Base-by-base conservation (phyloP, 1,284 basidiomycete genomes). In the Ceratorhiza oryzae-sativae region DNA sequence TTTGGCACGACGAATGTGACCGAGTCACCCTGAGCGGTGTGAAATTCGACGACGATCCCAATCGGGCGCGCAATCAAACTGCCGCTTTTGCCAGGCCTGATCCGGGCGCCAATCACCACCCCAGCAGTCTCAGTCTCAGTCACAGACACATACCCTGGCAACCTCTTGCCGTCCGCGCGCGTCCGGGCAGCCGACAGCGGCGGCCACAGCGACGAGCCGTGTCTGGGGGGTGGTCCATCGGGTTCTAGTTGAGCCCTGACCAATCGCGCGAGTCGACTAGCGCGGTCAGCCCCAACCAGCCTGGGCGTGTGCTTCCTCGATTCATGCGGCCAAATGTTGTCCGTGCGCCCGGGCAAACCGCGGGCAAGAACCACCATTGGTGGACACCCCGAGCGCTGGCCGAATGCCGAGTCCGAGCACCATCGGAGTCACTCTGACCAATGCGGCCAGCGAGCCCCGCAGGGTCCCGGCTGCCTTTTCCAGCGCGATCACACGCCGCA, bases 11-110 rank as follows among this genome's bases (percentile, higher is more conserved):
- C 56, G 15, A 41, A 20, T 42, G 39, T 34, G 30, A 36, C 56
- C 56, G 56, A 59, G 59, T 45, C 59, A 39, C 56, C 56, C 56
- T 58, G 56, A 58, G 18, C 18, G 30, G 56, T 58, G 34, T 36
- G 56, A 39, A 34, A 30, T 55, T 55, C 20, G 27, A 20, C 53
- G 53, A 55, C 27, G 32, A 55, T 55, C 53, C 13, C 27, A 39
- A 58, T 58, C 56, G 36, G 23, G 56, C 56, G 56, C 56, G 56
- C 53, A 20, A 34, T 55, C 53, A n/a, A 30, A 30, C 53, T 55
- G 30, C 53, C 53, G 30, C 20, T 32, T 12, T 58, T 23, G 56
- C n/a, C 56, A 36, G 36, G 9, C 20, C 36, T 58, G 56, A 58
- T 58, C 56, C 56, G 56, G 56, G 56, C 56, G 56, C 56, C 32